Conservation (phyloP, 2,329 filamentous ascomycete species). For the Cladosporium sp. region DNA sequence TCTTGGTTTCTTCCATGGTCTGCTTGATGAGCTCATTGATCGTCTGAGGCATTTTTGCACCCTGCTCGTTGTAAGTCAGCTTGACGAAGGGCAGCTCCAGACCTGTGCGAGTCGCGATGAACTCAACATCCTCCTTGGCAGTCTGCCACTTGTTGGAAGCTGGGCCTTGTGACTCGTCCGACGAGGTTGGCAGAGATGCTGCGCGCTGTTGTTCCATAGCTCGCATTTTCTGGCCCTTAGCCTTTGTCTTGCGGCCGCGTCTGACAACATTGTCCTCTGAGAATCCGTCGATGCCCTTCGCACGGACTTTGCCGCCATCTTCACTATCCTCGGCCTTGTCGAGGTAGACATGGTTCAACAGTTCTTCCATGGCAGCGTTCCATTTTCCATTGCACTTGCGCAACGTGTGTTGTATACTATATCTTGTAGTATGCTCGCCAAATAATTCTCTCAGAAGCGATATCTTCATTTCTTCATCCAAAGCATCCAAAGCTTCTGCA, state of each 20-base stretch:
- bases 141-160: conserved; percentile 55
- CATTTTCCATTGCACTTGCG: conserved; percentile 65
- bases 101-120: conserved; percentile 52
- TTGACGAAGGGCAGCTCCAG: conserved; percentile 45
- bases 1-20: conserved; percentile 39
- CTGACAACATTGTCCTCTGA: conserved; percentile 52
- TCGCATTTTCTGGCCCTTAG: conserved; percentile 34
- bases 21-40: conserved; percentile 52
- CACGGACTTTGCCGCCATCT: conserved; percentile 39
- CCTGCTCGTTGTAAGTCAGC: conserved; percentile 57
- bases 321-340: conserved; percentile 58
- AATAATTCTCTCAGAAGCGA: conserved; percentile 66
- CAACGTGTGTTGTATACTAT: conserved; percentile 63
- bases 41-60: conserved; percentile 52
- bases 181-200: conserved; percentile 25
- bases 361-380: conserved; percentile 68
- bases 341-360: conserved; percentile 75
- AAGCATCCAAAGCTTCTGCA: conserved; percentile 33
- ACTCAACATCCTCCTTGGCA: conserved; percentile 55
- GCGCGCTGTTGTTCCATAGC: conserved; percentile 24
- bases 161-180: conserved; percentile 19
- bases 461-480: conserved; percentile 60
- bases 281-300: conserved; percentile 81
- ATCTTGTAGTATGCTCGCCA: conserved; percentile 56
- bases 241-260: conserved; percentile 44